Evolutionary conservation across 768 basidiomycete genomes (phyloP).

Genomic region (Pleurotus platypus): DNA sequence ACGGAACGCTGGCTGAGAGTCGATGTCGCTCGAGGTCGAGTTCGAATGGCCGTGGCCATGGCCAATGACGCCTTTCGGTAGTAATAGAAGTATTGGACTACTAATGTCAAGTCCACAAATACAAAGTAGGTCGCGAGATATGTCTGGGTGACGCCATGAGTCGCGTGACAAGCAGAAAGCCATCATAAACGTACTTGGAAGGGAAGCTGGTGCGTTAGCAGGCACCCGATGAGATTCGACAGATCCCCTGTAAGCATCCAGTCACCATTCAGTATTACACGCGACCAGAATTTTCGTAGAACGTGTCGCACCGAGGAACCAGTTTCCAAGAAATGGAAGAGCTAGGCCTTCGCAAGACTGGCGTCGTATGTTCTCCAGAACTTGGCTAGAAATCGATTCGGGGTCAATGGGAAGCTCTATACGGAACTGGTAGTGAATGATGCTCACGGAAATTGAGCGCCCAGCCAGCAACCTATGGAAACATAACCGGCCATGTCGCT

Average conservation of each 20-base stretch:
- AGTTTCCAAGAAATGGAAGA: conserved; percentile 89
- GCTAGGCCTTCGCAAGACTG: conserved; percentile 90
- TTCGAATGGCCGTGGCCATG: background rate
- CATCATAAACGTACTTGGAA: conserved; percentile 69
- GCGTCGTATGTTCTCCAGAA: conserved; percentile 70
- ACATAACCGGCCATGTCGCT: conserved; percentile 68
- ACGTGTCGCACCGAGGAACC: conserved; percentile 72
- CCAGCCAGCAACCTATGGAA: conserved; percentile 78
- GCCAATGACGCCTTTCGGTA: conserved; percentile 20
- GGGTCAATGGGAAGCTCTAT: background rate
- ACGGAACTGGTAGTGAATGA: too few species aligned
- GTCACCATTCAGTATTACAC: too few species aligned
- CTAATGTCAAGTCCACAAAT: conserved; percentile 70
- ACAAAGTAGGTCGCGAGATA: conserved; percentile 93
- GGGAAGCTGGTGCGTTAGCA: conserved; percentile 89
- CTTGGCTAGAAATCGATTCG: conserved; percentile 51
- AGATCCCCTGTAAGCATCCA: conserved; percentile 64
- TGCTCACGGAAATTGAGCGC: conserved; percentile 86
- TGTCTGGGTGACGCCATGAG: conserved; percentile 45
- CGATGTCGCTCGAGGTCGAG: conserved; percentile 39
- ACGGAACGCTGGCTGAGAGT: conserved; percentile 42
- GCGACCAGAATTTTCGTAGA: background rate
- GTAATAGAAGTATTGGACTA: conserved; percentile 84
- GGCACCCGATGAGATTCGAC: conserved; percentile 88
- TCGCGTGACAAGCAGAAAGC: conserved; percentile 6